Evolutionary conservation across 1,139 yeast species (phyloP), one percentile per base, ranked within the genome.

Genomic region (Kazachstania sp.): DNA sequence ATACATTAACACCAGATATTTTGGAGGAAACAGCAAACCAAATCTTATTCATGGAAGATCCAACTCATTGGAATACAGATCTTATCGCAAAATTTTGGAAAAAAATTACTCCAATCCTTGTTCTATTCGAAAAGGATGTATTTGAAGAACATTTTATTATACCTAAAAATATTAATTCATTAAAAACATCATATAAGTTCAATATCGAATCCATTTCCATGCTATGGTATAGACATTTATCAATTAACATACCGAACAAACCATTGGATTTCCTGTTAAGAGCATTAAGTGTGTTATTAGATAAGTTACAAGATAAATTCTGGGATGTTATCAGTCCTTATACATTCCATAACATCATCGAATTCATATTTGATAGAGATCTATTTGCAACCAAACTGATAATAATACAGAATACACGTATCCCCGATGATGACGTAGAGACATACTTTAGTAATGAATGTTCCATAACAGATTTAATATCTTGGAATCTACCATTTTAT

Each of bases 261-360:
- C 82, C 90, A 0, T 61, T 83, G 23, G 86, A 84, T 0, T 63
- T 70, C 23, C 62, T 81, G 5, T 64, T 84, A 29, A 64, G 74
- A 45, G 74, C 76, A 1, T 68, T 83, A 34, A 57, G 68, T 8
- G 51, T 70, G 18, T 62, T 80, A 2, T 60, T 82, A 29, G 48
- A 51, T 2, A 67, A 67, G 41, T 67, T 77, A 20, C 71, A 70
- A 8, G 19, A 57, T 0, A 64, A 66, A 2, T 76, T 80, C 50
- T 83, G 90, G 87, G 56, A 59, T 1, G 55, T 64, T 28, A 68
- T 78, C 2, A 66, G 72, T 2, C 84, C 83, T 0, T 73, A 70
- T 54, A 73, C 74, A 3, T 78, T 71, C 51, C 71, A 72, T 42
- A 77, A 76, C 48, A 66, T 80, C 38, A 59, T 82, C 39, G 86